Percentiles rank a stretch among this genome's conserved stretches.
phyloP scores from a whole-genome alignment of 306 rosid species.

The Hippophae tibetana region DNA sequence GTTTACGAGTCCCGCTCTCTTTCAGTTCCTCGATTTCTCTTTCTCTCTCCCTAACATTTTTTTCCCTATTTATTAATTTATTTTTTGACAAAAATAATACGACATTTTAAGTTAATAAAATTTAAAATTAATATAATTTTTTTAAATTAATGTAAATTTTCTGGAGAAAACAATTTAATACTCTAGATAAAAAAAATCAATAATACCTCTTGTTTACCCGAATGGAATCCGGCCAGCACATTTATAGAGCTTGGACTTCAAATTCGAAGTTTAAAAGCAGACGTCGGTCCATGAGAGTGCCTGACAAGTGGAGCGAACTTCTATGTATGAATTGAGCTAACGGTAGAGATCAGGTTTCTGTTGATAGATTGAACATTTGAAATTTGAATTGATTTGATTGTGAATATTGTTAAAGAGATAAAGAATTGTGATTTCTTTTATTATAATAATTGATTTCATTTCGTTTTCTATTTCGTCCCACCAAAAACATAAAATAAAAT shows the following conservation, averaged over 20 bases:
- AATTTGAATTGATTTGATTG: no score
- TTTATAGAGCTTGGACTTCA: slow-evolving; percentile 53
- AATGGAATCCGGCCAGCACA: slow-evolving; percentile 4
- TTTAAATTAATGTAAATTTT: no score
- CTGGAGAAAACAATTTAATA: no score
- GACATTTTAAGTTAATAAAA: no score
- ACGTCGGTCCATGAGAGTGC: slow-evolving; percentile 35
- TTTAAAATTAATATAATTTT: no score
- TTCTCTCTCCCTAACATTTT: slow-evolving; percentile 14
- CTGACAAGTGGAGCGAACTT: slow-evolving; percentile 22
- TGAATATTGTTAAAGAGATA: no score
- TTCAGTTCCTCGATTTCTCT: neutral
- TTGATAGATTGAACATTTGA: neutral
- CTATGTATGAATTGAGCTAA: neutral
- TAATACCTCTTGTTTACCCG: no score
- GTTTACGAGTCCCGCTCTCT: slow-evolving; percentile 30
- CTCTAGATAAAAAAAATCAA: no score
- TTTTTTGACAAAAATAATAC: neutral
- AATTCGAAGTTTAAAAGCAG: slow-evolving; percentile 62
- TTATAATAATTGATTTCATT: no score
- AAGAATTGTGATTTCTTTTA: no score
- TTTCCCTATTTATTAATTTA: neutral
- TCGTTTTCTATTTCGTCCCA: no score
- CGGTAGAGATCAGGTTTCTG: slow-evolving; percentile 25
- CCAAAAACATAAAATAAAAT: no score